Base-by-base conservation (phyloP, 176 grass and related monocot genomes). In the Oryza brachyantha region DNA sequence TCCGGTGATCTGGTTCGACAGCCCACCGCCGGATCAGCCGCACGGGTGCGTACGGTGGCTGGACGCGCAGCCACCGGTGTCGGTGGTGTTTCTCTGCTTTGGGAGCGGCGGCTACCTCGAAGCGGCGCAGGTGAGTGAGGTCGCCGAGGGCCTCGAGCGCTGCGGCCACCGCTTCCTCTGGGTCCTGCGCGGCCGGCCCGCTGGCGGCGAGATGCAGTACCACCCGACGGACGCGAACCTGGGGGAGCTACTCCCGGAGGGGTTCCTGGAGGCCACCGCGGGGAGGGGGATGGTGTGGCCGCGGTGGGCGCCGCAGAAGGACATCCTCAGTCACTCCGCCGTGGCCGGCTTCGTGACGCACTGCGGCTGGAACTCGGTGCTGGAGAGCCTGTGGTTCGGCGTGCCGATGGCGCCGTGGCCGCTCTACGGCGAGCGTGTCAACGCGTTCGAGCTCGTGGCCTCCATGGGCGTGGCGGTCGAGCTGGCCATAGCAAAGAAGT, bases 51-150 rank as follows among this genome's bases (percentile, higher is more conserved):
- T 71, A 3, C 78, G 19, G 81, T 90, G 91, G 91, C 84, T 93
- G 7, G 87, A 93, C 35, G 32, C 43, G 52, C 91, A 90, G n/a
- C 84, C 91, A 0, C 25, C 16, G 22, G 64, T 41, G 14, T 90
- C 91, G 14, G 87, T 93, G 10, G 66, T 85, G 21, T 61, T 87
- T 81, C 78, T 93, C 64, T 93, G 91, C 88, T 90, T 87, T 45
- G 84, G 91, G 8, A 93, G 91, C 78, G 26, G 37, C 3, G 78
- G 84, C 1, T 76, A 9, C 57, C 61, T 55, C 78, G 29, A 68
- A 11, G 72, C 64, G 31, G 0, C 64, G 8, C 72, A 62, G 71
- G 84, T 40, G 24, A 38, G 34, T 5, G 77, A 79, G 46, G 10
- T 66, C 16, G 77, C 77, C 5, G 64, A 5, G 8, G 64, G 64